Base-by-base conservation (phyloP, 2,329 filamentous ascomycete genomes). In the Lachnellula cervina region DNA sequence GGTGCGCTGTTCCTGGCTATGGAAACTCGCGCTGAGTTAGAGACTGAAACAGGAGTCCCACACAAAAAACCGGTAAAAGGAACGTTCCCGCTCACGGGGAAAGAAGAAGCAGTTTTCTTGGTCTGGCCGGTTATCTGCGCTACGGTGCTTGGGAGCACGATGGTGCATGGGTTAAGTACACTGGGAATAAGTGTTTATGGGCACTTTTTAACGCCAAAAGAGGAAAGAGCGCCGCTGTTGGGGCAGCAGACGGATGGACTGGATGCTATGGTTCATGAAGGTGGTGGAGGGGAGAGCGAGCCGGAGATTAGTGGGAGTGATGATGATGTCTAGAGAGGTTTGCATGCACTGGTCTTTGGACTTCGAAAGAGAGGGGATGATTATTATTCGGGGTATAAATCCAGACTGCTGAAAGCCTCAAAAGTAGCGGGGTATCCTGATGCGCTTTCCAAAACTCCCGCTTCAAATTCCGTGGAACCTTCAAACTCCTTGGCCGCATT, bases 81-180 rank as follows among this genome's bases (percentile, higher is more conserved):
- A 2, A 21, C 42, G 13, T 50, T n/a, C 62, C 72, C 69, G 0
- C 66, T 68, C 37, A 66, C 64, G 5, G 58, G 67, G n/a, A 66
- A 71, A 51, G 65, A 71, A 45, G 62, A 68, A 19, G 73, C 76
- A 0, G 70, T 80, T 3, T 70, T 73, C 25, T 67, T 76, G 7
- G 70, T 82, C 0, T 82, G 78, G 78, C 79, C 79, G 0, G 71
- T 82, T 0, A 73, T 82, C 1, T 80, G 76, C 59, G 81, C 80
- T 59, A 69, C 81, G 4, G 78, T 82, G 0, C 62, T 82, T 4
- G 77, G 77, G 3, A 79, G 76, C 57, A 80, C 76, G 4, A 68
- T 82, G 57, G 71, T 82, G 5, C 79, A 82, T 68, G 80, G 80
- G 0, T 61, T 81, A 38, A 79, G 76, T 57, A 78, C 80, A 2